Base-by-base conservation (phyloP, 1,139 yeast genomes). In the Geotrichum reessii region DNA sequence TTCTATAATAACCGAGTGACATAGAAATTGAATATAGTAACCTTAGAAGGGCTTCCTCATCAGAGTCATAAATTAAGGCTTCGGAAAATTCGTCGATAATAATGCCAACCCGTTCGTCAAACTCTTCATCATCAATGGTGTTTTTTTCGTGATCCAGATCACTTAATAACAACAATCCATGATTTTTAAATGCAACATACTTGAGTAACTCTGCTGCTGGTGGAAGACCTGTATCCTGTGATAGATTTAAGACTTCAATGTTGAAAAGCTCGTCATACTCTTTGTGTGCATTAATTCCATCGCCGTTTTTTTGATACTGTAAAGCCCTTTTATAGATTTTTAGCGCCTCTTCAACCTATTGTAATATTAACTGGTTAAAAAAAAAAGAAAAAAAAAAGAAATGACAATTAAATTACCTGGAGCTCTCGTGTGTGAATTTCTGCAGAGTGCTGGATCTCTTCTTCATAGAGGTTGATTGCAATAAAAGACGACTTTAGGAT, bases 381-480 rank as follows among this genome's bases (percentile, higher is more conserved):
- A 22, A 12, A n/a, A 14, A 2, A n/a, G 17, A 22, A 49, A 17
- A 21, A 19, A 3, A n/a, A 2, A 17, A 47, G 25, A 3, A 7
- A 17, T 5, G 47, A 28, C 25, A 5, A 22, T 27, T 11, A 28
- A 65, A 74, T 44, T 59, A 74, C 79, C 69, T 78, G 86, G n/a
- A 82, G 72, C 67, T 93, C 99, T 58, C 96, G 75, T 0, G 97
- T 87, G 67, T 91, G 96, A 64, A 90, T 93, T 64, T 91, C 97
- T 8, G 81, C 82, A 63, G 88, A 95, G 52, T 81, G 75, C 56
- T 79, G 81, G 11, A 81, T 73, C 52, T 86, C 87, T 67, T 89
- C 95, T 61, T 86, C 92, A 52, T 82, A 80, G 55, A 86, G 73
- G 68, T 93, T 93, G 52, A 92, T 78, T 2, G 98, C 96, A 28